These are phyloP conservation scores for Cicer bijugum DNA, from an alignment of 306 rosid species.

Conservation along the genomic window DNA sequence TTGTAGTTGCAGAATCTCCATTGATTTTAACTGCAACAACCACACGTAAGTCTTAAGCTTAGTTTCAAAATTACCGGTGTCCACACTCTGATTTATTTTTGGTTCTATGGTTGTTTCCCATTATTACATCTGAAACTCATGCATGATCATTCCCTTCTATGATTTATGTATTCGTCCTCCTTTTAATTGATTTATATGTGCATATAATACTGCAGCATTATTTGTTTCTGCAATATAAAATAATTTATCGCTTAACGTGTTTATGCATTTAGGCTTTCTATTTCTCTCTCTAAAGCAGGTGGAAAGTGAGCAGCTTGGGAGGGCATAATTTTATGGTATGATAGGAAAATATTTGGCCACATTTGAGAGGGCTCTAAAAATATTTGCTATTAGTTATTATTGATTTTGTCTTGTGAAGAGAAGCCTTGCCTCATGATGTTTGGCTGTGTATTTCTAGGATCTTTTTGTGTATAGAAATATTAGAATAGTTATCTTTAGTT, in stretches of 20 bases:
- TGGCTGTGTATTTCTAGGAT: conserved; percentile 33
- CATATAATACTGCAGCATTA: conserved; percentile 38
- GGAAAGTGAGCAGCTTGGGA: conserved; percentile 93
- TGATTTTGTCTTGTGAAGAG: conserved; percentile 37
- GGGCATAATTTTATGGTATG: conserved; percentile 88
- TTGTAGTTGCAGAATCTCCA: not conserved
- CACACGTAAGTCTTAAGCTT: conserved; percentile 15
- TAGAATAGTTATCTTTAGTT: conserved; percentile 6
- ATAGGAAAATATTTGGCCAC: conserved; percentile 75
- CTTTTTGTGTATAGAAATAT: conserved; percentile 19
- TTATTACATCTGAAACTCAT: not conserved
- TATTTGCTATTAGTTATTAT: conserved; percentile 49
- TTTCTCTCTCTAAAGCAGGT: conserved; percentile 82
- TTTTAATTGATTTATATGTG: conserved; percentile 36
- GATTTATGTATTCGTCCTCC: not conserved
- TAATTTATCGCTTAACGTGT: conserved; percentile 66
- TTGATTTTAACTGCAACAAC: not conserved
- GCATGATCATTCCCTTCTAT: conserved; percentile 23
- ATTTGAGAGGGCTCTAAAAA: conserved; percentile 70
- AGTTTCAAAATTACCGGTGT: conserved; percentile 17
- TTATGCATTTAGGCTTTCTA: conserved; percentile 83
- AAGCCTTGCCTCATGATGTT: conserved; percentile 41
- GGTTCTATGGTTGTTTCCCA: not conserved
- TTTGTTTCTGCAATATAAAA: conserved; percentile 50
- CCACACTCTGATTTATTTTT: conserved; percentile 1